Evolutionary conservation across 371 early-diverging fungal genomes (phyloP), one percentile per base, ranked within the genome.

Genomic region (Rhizopus delemar): DNA sequence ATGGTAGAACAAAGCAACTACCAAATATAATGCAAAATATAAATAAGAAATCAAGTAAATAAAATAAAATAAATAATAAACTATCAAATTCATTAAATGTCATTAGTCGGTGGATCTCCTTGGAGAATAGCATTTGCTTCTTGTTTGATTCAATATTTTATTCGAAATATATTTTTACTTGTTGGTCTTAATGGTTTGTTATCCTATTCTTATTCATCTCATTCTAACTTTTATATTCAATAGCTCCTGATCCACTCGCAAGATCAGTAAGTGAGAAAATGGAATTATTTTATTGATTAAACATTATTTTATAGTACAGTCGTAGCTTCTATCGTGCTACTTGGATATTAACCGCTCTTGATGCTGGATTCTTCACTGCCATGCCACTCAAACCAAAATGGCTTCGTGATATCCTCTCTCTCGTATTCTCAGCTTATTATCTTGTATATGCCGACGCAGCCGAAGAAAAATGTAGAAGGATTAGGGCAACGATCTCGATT

Each of bases 341-440:
- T 1, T 95, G 93, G 92, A 80, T 97, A 41, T 65, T 94, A 60
- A 93, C 93, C 6, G 93, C 93, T 2, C 70, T 96, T 31, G 97
- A 98, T 66, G 98, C 97, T 3, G 98, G 97, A 0, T 97, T 96
- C 70, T 89, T 94, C 67, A 95, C 96, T 3, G 94, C 95, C 8
- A 92, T 93, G 90, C 69, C 80, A 35, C 75, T 96, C 29, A 80
- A 82, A 28, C 94, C 95, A 0, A 77, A 78, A 49, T 78, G 80
- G 64, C 60, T 95, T 28, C 82, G 93, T 8, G 91, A 97, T 65
- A 64, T 89, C 3, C 65, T 89, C 54, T 87, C 91, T 0, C 64
- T 96, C 5, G 48, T 95, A 7, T 93, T 95, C 62, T 82, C 92
- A 0, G 51, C 84, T 8, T 88, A 89, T 55, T 98, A 96, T 60